These are phyloP conservation scores for Durusdinium trenchii DNA, from an alignment of 73 alveolate genomes.

Conservation along the genomic window DNA sequence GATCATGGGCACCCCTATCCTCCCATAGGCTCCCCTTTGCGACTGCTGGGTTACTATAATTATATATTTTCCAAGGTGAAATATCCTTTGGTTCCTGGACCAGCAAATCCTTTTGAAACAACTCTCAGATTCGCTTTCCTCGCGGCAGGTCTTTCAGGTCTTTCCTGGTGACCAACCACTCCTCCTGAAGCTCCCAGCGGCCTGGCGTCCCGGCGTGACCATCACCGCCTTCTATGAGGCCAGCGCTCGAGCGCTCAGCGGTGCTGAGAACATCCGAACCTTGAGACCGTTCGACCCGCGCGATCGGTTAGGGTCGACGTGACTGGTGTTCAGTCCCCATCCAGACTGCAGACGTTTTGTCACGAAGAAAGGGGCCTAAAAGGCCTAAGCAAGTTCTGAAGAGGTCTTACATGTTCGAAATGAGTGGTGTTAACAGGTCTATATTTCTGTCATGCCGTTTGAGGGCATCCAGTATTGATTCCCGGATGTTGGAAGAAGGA, in stretches of 20 bases:
- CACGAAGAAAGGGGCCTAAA: neutral
- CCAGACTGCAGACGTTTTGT: neutral
- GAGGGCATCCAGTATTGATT: too few relatives aligned
- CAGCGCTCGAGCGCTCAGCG: neutral
- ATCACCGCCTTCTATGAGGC: constrained; percentile 45
- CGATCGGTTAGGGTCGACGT: neutral
- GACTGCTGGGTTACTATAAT: too few relatives aligned
- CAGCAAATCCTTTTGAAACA: too few relatives aligned
- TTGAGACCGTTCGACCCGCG: too few relatives aligned
- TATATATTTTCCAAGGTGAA: too few relatives aligned
- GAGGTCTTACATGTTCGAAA: neutral
- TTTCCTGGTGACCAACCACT: neutral
- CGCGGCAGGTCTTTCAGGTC: constrained; percentile 25
- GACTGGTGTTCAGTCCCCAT: neutral
- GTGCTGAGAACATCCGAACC: neutral
- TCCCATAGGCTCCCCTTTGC: too few relatives aligned
- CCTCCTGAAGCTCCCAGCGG: constrained; percentile 6
- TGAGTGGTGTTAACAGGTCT: neutral
- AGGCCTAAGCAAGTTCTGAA: neutral
- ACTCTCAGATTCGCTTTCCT: too few relatives aligned
- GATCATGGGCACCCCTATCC: too few relatives aligned
- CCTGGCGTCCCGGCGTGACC: neutral
- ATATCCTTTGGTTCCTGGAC: too few relatives aligned
- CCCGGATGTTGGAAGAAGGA: too few relatives aligned
- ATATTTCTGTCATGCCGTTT: too few relatives aligned